Percentiles rank a stretch among this genome's conserved stretches.
phyloP scores from a whole-genome alignment of 495 filamentous ascomycete species.

The Astrocystis sublimbata region DNA sequence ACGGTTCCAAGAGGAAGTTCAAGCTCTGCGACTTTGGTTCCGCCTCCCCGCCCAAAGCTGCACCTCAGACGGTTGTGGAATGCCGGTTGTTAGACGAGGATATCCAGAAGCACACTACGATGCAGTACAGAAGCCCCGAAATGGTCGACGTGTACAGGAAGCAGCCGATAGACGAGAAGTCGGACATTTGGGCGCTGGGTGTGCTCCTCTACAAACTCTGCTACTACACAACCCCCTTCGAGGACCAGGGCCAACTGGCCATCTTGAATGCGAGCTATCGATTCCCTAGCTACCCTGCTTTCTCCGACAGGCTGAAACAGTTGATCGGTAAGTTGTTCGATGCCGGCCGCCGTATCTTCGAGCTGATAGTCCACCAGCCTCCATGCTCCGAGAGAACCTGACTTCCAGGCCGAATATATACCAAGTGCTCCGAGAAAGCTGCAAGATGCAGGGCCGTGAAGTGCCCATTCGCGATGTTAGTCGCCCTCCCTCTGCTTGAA shows the following conservation, averaged over 20 bases:
- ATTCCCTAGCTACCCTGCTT: slow-evolving; percentile 81
- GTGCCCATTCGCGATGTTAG: slow-evolving; percentile 90
- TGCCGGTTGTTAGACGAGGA: slow-evolving; percentile 93
- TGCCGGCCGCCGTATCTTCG: neutral
- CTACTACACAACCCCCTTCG: slow-evolving; percentile 98
- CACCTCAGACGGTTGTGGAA: slow-evolving; percentile 81
- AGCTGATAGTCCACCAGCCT: slow-evolving; percentile 59
- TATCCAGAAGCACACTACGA: slow-evolving; percentile 92
- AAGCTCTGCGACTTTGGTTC: slow-evolving; percentile 99
- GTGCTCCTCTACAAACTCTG: slow-evolving; percentile 97
- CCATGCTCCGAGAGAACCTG: slow-evolving; percentile 86
- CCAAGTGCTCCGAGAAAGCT: slow-evolving; percentile 81
- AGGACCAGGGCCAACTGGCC: slow-evolving; percentile 96
- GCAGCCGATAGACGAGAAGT: slow-evolving; percentile 97
- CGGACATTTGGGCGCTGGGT: slow-evolving; percentile 96
- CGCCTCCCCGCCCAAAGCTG: slow-evolving; percentile 77
- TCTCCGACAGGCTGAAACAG: slow-evolving; percentile 87
- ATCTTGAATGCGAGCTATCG: slow-evolving; percentile 96
- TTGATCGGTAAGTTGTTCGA: slow-evolving; percentile 71
- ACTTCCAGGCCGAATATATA: slow-evolving; percentile 88
- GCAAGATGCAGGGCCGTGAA: slow-evolving; percentile 83
- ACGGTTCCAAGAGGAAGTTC: slow-evolving; percentile 63
- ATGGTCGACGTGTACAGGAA: slow-evolving; percentile 98
- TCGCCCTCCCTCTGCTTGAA: slow-evolving; percentile 9
- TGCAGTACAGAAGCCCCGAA: slow-evolving; percentile 96